Base-by-base conservation (phyloP, 2,329 filamentous ascomycete genomes). In the Colletotrichum orchidophilum region DNA sequence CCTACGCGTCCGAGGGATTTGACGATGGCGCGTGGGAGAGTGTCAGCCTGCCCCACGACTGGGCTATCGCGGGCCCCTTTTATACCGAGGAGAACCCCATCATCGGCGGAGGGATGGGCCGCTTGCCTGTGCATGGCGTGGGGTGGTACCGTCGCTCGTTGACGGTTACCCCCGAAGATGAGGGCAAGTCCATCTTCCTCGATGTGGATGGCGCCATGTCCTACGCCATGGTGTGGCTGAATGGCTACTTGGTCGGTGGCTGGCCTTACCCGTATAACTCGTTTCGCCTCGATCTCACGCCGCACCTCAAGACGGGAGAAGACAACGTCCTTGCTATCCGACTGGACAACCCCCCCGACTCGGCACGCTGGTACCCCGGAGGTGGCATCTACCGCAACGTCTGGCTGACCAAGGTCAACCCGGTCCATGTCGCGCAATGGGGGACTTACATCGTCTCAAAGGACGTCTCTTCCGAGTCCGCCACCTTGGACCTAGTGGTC, bases 351-450 rank as follows among this genome's bases (percentile, higher is more conserved):
- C 79, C 83, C 0, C 49, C 82, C 0, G 80, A 86, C 18, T 85
- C 81, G 2, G 85, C 87, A 2, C 82, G 87, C 3, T 89, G 86
- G 85, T 89, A 88, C 71, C 86, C 87, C 4, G 87, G 87, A 15
- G 87, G 80, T 13, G 87, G 87, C 1, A 78, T 89, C 15, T 88
- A 88, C 74, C 83, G 86, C 1, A 87, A 87, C 68, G 80, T 88
- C 4, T 89, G 86, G 87, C 80, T 89, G 18, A 82, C 84, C 42
- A 87, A 85, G 67, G 83, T 84, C 12, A 77, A 83, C 42, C 75
- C 81, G 1, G 78, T 81, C 0, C 87, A 88, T 69, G 82, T 89
- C 3, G 83, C 77, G 9, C 84, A 88, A 54, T 86, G 79, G 57
- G 87, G 87, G 3, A 88, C 86, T 0, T 85, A 81, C 58, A 79